Evolutionary conservation across 2,329 filamentous ascomycete genomes (phyloP).

Genomic region (Aspergillus thermomutatus): DNA sequence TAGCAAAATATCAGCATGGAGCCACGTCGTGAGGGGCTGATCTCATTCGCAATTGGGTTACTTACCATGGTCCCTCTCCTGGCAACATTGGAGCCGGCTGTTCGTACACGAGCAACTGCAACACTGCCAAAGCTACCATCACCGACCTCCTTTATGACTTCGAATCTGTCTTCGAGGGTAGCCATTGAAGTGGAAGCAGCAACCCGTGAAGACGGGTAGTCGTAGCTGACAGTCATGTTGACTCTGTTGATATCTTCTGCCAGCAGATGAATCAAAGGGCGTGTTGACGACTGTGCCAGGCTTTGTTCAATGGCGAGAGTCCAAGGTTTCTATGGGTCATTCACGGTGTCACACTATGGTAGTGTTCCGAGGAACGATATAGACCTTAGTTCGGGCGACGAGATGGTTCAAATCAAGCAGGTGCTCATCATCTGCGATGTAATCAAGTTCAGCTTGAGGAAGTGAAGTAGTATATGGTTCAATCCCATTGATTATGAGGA

Average conservation of each 20-base stretch:
- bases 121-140: constrained; percentile 99
- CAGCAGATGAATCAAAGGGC: constrained; percentile 37
- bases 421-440: constrained; percentile 29
- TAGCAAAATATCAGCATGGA: constrained; percentile 38
- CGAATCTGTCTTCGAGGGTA: constrained; percentile 85
- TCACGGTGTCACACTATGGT: not conserved
- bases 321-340: not conserved
- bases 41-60: not conserved
- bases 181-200: constrained; percentile 44
- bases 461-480: constrained; percentile 13
- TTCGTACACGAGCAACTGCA: constrained; percentile 83
- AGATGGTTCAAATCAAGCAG: constrained; percentile 21
- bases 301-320: not conserved
- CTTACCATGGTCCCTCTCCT: constrained; percentile 89
- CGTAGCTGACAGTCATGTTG: constrained; percentile 74
- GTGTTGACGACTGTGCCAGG: constrained; percentile 15
- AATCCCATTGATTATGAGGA: constrained; percentile 25
- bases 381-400: constrained; percentile 11
- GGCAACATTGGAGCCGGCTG: constrained; percentile 82
- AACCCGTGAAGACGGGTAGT: constrained; percentile 66
- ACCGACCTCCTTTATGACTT: constrained; percentile 95
- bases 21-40: not conserved
- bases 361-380: constrained; percentile 7
- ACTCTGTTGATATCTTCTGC: constrained; percentile 34
- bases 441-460: constrained; percentile 13